Evolutionary conservation across 345 rosid genomes (phyloP).

Genomic region (Hypericum perforatum): DNA sequence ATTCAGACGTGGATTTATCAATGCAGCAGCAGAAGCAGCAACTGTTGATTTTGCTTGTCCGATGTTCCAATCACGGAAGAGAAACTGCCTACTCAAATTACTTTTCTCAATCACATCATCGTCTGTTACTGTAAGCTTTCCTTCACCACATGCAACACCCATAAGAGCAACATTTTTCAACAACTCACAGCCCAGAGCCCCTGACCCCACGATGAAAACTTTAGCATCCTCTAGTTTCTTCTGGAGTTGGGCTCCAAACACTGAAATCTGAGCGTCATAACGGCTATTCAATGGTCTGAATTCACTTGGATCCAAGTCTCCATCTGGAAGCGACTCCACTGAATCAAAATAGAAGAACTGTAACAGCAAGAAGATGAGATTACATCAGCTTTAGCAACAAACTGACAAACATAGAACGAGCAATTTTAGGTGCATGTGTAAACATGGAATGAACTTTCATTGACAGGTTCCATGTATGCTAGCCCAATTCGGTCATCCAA

Average conservation of each 20-base stretch:
- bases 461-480: too few species aligned
- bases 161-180: conserved; percentile 60
- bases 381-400: too few species aligned
- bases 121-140: conserved; percentile 88
- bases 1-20: conserved; percentile 61
- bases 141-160: conserved; percentile 92
- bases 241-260: conserved; percentile 88
- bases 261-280: conserved; percentile 96
- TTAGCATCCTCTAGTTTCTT: conserved; percentile 84
- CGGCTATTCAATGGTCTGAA: conserved; percentile 67
- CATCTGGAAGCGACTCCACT: conserved; percentile 78
- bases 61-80: conserved; percentile 98
- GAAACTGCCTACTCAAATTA: conserved; percentile 96
- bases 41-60: conserved; percentile 99
- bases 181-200: conserved; percentile 77
- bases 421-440: too few species aligned
- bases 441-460: too few species aligned
- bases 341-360: conserved; percentile 99
- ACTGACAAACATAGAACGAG: too few species aligned
- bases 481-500: too few species aligned
- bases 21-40: conserved; percentile 85
- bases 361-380: background rate
- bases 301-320: conserved; percentile 58
- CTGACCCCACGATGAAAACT: conserved; percentile 59
- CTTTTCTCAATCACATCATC: conserved; percentile 99